phyloP scores from a whole-genome alignment of 2,329 filamentous ascomycete genomes.

The Aspergillus udagawae region DNA sequence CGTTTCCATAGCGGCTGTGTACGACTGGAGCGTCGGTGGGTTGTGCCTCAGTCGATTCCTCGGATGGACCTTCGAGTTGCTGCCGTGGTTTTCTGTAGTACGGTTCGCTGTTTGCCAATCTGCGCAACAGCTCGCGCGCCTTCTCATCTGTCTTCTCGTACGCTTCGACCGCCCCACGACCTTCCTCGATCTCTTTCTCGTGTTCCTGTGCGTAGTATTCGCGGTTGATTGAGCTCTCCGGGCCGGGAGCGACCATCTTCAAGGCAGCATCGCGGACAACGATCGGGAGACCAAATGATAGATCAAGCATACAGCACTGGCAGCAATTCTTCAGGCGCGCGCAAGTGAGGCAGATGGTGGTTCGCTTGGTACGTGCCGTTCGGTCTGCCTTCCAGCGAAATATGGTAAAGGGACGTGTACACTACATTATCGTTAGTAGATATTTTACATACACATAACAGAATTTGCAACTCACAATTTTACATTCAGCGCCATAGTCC shows the following conservation, averaged over 20 bases:
- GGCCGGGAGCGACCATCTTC: slow-evolving; percentile 95
- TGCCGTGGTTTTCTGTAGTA: slow-evolving; percentile 87
- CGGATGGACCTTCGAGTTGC: slow-evolving; percentile 52
- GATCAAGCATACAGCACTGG: slow-evolving; percentile 96
- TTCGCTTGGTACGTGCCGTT: slow-evolving; percentile 85
- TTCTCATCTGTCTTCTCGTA: slow-evolving; percentile 98
- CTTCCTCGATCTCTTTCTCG: slow-evolving; percentile 91
- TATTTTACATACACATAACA: neutral
- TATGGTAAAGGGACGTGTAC: slow-evolving; percentile 91
- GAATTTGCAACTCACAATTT: slow-evolving; percentile 45
- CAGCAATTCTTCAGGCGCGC: slow-evolving; percentile 98
- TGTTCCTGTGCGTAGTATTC: slow-evolving; percentile 98
- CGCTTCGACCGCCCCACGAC: slow-evolving; percentile 75
- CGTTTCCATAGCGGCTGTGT: slow-evolving; percentile 40
- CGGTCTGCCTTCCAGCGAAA: slow-evolving; percentile 94
- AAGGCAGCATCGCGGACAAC: slow-evolving; percentile 91
- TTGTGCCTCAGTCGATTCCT: slow-evolving; percentile 40
- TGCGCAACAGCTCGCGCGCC: slow-evolving; percentile 77
- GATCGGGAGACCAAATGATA: slow-evolving; percentile 92
- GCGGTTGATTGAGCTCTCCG: slow-evolving; percentile 85
- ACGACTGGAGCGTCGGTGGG: slow-evolving; percentile 40
- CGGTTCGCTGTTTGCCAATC: slow-evolving; percentile 86
- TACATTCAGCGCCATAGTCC: slow-evolving; percentile 84
- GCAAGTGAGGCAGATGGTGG: slow-evolving; percentile 94
- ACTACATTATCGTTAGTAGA: slow-evolving; percentile 38